Conservation (phyloP, 805 yeast species). For the Saturnispora hagleri region DNA sequence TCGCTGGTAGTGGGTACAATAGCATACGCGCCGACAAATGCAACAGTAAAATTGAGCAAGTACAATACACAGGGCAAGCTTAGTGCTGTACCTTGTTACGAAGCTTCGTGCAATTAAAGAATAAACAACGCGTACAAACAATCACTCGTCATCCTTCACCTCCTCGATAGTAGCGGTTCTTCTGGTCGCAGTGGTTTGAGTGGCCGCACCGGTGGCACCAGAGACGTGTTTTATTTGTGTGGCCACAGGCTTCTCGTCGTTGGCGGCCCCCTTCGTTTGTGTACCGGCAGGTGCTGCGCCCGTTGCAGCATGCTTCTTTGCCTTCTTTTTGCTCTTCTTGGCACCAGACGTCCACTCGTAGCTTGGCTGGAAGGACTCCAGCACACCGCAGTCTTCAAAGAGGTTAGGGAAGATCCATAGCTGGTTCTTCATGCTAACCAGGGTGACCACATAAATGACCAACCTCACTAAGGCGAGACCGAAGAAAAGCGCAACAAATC, state of each 20-base stretch:
- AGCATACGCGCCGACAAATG: too few relatives aligned
- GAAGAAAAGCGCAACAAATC: slow-evolving; percentile 66
- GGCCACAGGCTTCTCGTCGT: neutral
- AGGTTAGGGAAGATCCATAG: slow-evolving; percentile 94
- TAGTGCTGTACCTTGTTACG: neutral
- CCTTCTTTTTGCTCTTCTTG: slow-evolving; percentile 14
- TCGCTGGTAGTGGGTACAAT: too few relatives aligned
- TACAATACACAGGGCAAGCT: too few relatives aligned
- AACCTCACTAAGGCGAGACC: slow-evolving; percentile 72
- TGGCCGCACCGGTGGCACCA: slow-evolving; percentile 3
- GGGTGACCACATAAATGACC: slow-evolving; percentile 53
- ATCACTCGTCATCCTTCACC: slow-evolving; percentile 8
- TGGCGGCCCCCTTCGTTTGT: neutral
- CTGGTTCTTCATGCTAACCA: slow-evolving; percentile 55
- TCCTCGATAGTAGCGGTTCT: slow-evolving; percentile 24
- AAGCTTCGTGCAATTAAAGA: too few relatives aligned
- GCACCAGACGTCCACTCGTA: slow-evolving; percentile 58
- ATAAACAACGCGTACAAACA: neutral
- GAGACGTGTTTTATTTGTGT: neutral
- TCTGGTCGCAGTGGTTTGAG: slow-evolving; percentile 9
- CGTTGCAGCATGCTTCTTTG: neutral
- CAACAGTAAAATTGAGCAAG: too few relatives aligned
- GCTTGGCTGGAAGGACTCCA: slow-evolving; percentile 86
- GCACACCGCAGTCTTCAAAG: slow-evolving; percentile 89
- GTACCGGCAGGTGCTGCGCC: neutral